Conservation (phyloP, 2,329 filamentous ascomycete genomes). For the Ascochyta rabiei region DNA sequence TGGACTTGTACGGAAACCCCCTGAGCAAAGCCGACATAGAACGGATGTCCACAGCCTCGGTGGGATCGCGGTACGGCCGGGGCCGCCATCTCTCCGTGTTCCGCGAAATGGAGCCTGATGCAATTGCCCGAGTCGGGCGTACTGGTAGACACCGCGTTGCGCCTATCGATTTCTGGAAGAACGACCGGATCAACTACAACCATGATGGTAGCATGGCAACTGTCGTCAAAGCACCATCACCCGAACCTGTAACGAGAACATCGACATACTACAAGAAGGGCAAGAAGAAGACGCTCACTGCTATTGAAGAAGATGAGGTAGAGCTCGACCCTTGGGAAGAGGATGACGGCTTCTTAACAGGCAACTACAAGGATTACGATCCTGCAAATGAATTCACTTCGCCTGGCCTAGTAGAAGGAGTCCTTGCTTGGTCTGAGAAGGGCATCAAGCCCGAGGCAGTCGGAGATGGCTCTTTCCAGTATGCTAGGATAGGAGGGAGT, state of each 20-base stretch:
- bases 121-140: slow-evolving; percentile 51
- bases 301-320: slow-evolving; percentile 60
- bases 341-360: slow-evolving; percentile 67
- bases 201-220: slow-evolving; percentile 74
- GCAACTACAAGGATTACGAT: slow-evolving; percentile 69
- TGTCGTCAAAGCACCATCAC: slow-evolving; percentile 75
- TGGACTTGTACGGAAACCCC: slow-evolving; percentile 41
- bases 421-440: slow-evolving; percentile 64
- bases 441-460: slow-evolving; percentile 65
- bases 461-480: slow-evolving; percentile 75
- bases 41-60: slow-evolving; percentile 42
- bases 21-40: slow-evolving; percentile 42
- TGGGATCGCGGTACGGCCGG: slow-evolving; percentile 38
- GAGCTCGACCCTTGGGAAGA: slow-evolving; percentile 74
- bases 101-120: slow-evolving; percentile 41
- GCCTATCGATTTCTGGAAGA: slow-evolving; percentile 85
- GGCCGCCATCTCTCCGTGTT: slow-evolving; percentile 45
- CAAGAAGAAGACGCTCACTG: slow-evolving; percentile 38
- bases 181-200: slow-evolving; percentile 77
- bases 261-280: slow-evolving; percentile 41
- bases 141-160: slow-evolving; percentile 79
- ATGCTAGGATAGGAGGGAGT: slow-evolving; percentile 75
- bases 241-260: slow-evolving; percentile 46
- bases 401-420: slow-evolving; percentile 58
- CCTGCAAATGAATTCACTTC: slow-evolving; percentile 62